Evolutionary conservation across 441 rosid genomes (phyloP).

Genomic region (Biscutella laevigata): DNA sequence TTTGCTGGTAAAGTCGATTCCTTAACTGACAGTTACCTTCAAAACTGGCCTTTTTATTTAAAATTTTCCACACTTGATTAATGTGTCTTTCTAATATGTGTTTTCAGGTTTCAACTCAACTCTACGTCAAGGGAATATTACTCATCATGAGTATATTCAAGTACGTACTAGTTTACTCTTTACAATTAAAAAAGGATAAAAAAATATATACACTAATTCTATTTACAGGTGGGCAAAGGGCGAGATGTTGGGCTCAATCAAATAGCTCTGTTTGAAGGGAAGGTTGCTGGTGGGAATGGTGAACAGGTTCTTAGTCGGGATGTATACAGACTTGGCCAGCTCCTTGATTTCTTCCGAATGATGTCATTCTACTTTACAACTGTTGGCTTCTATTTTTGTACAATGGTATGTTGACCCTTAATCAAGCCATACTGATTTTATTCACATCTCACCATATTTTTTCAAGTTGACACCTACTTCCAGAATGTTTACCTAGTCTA

Average conservation of each 20-base stretch:
- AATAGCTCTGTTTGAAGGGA: conserved; percentile 97
- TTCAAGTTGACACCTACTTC: conserved; percentile 11
- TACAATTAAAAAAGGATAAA: neutral
- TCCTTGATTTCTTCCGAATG: conserved; percentile 96
- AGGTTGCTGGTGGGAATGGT: conserved; percentile 98
- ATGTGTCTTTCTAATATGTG: conserved; percentile 1
- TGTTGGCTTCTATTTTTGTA: conserved; percentile 91
- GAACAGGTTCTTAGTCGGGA: conserved; percentile 99
- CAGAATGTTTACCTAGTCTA: conserved; percentile 9
- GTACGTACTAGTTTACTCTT: conserved; percentile 28
- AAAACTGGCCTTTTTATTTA: neutral
- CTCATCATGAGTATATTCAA: conserved; percentile 99
- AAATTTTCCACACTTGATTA: conserved; percentile 1
- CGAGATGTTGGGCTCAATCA: conserved; percentile 99
- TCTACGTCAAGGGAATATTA: conserved; percentile 93
- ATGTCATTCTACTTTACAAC: conserved; percentile 96
- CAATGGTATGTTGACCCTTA: conserved; percentile 61
- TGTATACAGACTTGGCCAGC: conserved; percentile 97
- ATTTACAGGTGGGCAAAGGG: conserved; percentile 93
- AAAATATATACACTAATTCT: conserved; percentile 15
- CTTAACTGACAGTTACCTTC: conserved; percentile 12
- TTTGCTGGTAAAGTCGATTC: conserved; percentile 53
- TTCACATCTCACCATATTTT: neutral
- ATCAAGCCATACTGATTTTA: neutral
- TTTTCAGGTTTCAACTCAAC: conserved; percentile 90